Percentiles rank a stretch among this genome's conserved stretches.
These are phyloP conservation scores for Colletotrichum tabaci DNA, from an alignment of 2,329 filamentous ascomycete species.

Conservation along the genomic window DNA sequence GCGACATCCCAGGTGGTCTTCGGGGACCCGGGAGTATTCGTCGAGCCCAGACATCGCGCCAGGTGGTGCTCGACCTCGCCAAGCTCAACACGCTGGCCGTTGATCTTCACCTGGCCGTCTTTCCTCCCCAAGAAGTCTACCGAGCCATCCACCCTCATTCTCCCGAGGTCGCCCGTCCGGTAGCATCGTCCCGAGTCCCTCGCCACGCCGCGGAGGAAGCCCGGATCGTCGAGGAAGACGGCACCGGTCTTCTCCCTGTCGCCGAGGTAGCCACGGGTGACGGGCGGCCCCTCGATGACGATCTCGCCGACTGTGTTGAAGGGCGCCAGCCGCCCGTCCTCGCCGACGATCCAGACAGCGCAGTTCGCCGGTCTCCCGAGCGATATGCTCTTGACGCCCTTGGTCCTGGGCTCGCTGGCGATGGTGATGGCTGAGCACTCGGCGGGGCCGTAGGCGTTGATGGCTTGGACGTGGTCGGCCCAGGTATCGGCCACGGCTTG, in stretches of 20 bases:
- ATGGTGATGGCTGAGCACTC: constrained; percentile 44
- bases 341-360: constrained; percentile 46
- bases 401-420: constrained; percentile 15
- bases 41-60: background rate
- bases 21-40: background rate
- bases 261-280: constrained; percentile 43
- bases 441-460: constrained; percentile 43
- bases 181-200: constrained; percentile 28
- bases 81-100: constrained; percentile 43
- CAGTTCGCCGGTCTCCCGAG: constrained; percentile 21
- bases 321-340: constrained; percentile 43
- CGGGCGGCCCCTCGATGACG: constrained; percentile 47
- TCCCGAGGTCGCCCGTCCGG: constrained; percentile 31
- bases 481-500: constrained; percentile 42
- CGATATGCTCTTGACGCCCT: constrained; percentile 22
- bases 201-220: constrained; percentile 24
- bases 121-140: constrained; percentile 40
- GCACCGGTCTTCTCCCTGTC: constrained; percentile 12
- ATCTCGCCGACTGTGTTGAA: constrained; percentile 48
- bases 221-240: constrained; percentile 24
- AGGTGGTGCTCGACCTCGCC: constrained; percentile 45
- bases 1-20: constrained; percentile 9
- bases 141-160: constrained; percentile 35
- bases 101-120: constrained; percentile 43
- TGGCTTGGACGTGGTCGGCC: constrained; percentile 26